Base-by-base conservation (phyloP, 805 yeast genomes). In the Monosporozyma unispora region DNA sequence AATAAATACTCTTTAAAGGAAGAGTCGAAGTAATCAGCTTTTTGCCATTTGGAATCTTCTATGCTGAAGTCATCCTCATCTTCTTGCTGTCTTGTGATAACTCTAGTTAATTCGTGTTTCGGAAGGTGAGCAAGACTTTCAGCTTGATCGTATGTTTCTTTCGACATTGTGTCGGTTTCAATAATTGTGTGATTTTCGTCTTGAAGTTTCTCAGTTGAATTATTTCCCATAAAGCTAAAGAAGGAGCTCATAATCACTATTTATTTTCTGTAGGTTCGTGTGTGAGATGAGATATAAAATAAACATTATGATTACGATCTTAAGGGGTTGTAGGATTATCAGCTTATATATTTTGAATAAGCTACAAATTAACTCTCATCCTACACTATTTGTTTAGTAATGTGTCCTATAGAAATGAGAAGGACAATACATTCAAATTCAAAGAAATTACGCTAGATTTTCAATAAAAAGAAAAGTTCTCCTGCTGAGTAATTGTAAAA, bases 1-100 rank as follows among this genome's bases (percentile, higher is more conserved):
- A 66, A 65, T 0, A 58, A 48, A 12, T 47, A 37, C 50, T 70
- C 74, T 28, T 58, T 52, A 43, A 51, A 48, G 3, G 50, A 41
- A 22, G 45, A 49, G 6, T 46, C 46, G 25, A 61, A 59, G 47
- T 61, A 61, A 14, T 45, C 49, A 21, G 58, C 54, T 16, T 57
- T 46, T 37, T 59, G 62, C 53, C 57, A 50, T 47, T 52, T 52
- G 4, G 40, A 35, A 38, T 35, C 7, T 16, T 29, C 35, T 12
- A 41, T 33, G 2, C 23, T 7, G 4, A 25, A 2, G 8, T 5
- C 14, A 23, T 21, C 31, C 14, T 35, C 39, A 16, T 18, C 22
- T 7, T 16, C 39, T 35, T 18, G 39, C 6, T 35, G 22, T 8
- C 39, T 16, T 35, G 39, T 35, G 11, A 19, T 4, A 6, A 35